phyloP scores from a whole-genome alignment of 306 rosid genomes.

The Vicia villosa region DNA sequence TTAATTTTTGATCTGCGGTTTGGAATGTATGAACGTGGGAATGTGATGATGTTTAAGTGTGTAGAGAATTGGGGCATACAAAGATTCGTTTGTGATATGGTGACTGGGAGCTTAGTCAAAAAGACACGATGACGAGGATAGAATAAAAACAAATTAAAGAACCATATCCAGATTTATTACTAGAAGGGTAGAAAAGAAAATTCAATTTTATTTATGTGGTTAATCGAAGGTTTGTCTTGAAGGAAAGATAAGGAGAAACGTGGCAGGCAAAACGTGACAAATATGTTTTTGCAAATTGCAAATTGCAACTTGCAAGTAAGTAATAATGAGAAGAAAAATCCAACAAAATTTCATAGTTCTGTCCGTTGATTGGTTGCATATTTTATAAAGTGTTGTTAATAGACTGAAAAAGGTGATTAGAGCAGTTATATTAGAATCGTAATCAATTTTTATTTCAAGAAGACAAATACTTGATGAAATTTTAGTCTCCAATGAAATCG shows the following conservation, averaged over 20 bases:
- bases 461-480: not conserved
- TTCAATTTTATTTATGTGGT: not conserved
- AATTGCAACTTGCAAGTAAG: not conserved
- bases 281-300: not conserved
- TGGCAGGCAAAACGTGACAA: not conserved
- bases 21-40: no score
- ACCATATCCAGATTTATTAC: not conserved
- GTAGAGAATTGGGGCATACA: no score
- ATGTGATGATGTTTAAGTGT: no score
- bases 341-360: no score
- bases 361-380: not conserved
- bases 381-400: no score
- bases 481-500: no score
- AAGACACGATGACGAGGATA: not conserved
- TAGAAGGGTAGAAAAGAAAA: no score
- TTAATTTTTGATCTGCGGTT: no score
- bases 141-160: not conserved
- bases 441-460: no score
- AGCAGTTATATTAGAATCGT: not conserved
- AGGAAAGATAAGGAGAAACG: not conserved
- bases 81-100: not conserved
- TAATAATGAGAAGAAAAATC: no score
- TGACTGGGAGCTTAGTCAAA: constrained; percentile 7
- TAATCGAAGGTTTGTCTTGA: not conserved
- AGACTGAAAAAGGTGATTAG: not conserved